Conservation (phyloP, 2,329 filamentous ascomycete genomes). For the Myrmaecium sp. region DNA sequence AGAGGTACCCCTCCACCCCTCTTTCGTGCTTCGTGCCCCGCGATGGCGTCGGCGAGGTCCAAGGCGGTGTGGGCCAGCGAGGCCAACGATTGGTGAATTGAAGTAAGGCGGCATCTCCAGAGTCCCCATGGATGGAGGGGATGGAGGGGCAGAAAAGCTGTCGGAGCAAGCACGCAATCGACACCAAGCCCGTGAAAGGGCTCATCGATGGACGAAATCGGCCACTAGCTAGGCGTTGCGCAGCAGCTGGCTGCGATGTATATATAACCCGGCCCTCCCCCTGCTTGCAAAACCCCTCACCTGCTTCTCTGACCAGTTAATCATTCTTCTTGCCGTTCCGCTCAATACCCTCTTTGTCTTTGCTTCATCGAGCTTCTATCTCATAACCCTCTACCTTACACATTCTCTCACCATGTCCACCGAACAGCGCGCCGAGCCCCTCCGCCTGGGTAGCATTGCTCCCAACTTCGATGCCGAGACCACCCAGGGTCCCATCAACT, state of each 20-base stretch:
- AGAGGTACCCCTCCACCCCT: too few relatives aligned
- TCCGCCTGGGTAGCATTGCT: conserved; percentile 50
- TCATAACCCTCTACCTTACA: conserved; percentile 1
- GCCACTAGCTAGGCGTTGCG: too few relatives aligned
- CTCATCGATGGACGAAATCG: too few relatives aligned
- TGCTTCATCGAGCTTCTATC: not conserved
- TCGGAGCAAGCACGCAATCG: not conserved
- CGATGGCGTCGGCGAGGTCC: too few relatives aligned
- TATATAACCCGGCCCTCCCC: not conserved
- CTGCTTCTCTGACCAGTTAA: not conserved
- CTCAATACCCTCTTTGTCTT: not conserved
- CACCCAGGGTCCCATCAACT: conserved; percentile 60
- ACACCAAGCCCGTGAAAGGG: not conserved
- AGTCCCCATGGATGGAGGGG: too few relatives aligned
- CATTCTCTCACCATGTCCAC: conserved; percentile 6
- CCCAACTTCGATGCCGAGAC: conserved; percentile 77
- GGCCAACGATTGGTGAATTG: too few relatives aligned
- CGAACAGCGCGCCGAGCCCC: conserved; percentile 19
- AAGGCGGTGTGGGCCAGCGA: too few relatives aligned
- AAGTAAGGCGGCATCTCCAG: too few relatives aligned
- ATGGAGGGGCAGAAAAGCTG: too few relatives aligned
- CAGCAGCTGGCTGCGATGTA: not conserved
- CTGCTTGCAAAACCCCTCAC: not conserved
- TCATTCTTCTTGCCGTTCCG: not conserved
- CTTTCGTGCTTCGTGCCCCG: too few relatives aligned